These are phyloP conservation scores for Stachybotrys chlorohalonatus DNA, from an alignment of 2,329 filamentous ascomycete genomes.

Conservation along the genomic window DNA sequence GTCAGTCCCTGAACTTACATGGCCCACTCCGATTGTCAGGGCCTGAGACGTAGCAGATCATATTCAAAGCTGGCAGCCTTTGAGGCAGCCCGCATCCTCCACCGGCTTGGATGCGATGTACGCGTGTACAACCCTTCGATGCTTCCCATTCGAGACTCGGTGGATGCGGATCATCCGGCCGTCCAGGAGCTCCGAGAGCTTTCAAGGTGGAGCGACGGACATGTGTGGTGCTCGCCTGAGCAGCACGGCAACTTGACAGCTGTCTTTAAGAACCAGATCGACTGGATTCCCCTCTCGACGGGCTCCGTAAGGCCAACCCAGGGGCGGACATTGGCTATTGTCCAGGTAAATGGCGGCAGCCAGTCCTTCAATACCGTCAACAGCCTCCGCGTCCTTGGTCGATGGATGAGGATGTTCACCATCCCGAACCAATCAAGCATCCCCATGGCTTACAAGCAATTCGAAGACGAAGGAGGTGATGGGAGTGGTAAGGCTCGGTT, in stretches of 20 bases:
- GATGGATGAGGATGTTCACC: constrained; percentile 60
- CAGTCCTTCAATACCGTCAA: constrained; percentile 60
- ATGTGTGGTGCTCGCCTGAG: constrained; percentile 55
- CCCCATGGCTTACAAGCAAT: constrained; percentile 52
- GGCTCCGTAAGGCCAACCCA: constrained; percentile 55
- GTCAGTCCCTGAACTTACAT: constrained; percentile 6
- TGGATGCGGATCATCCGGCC: constrained; percentile 42
- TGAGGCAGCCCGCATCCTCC: constrained; percentile 50
- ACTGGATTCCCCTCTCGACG: constrained; percentile 54
- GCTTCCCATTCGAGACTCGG: constrained; percentile 52
- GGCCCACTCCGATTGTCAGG: no score
- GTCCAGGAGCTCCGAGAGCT: constrained; percentile 52
- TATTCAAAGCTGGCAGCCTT: constrained; percentile 50
- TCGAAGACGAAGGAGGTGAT: constrained; percentile 34
- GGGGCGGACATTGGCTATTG: constrained; percentile 51
- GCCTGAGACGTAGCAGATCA: constrained; percentile 24
- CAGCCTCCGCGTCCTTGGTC: constrained; percentile 48
- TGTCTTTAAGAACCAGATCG: constrained; percentile 60
- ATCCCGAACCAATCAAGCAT: constrained; percentile 56
- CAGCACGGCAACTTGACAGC: constrained; percentile 56
- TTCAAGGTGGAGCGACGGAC: constrained; percentile 53
- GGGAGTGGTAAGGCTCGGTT: constrained; percentile 26
- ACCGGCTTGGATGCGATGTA: constrained; percentile 54
- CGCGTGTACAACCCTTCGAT: constrained; percentile 48
- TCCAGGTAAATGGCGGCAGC: constrained; percentile 53